Conservation (phyloP, 345 rosid species). For the Murraya koenigii region DNA sequence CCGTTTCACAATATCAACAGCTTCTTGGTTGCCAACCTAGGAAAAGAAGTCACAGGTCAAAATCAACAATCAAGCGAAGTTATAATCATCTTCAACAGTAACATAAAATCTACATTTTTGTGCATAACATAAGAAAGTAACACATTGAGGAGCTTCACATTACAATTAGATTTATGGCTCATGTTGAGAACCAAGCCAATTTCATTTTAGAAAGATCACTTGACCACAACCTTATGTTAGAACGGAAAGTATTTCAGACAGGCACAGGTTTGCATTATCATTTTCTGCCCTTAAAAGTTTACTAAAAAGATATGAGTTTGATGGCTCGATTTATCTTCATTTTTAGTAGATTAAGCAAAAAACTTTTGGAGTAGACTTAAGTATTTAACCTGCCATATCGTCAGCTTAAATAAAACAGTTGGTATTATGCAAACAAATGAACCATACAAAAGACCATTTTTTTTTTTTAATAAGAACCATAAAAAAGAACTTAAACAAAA, state of each 20-base stretch:
- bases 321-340: neutral
- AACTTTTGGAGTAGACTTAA: neutral
- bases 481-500: neutral
- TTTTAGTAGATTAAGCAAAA: too few relatives aligned
- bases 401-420: neutral
- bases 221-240: neutral
- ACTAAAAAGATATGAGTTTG: neutral
- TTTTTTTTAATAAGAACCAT: too few relatives aligned
- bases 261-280: neutral
- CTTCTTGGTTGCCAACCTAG: slow-evolving; percentile 77
- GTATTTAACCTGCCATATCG: neutral
- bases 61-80: slow-evolving; percentile 12
- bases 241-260: too few relatives aligned
- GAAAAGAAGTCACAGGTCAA: neutral
- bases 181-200: neutral
- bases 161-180: too few relatives aligned
- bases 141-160: too few relatives aligned
- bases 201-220: neutral
- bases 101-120: neutral
- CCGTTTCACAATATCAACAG: slow-evolving; percentile 43
- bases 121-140: neutral
- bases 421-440: neutral
- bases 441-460: neutral
- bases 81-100: neutral
- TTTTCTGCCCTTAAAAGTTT: neutral